A percentile compares a stretch with the other conserved stretches of the same genome.
Evolutionary conservation across 345 rosid species (phyloP).

Genomic region (Populus pruinosa): DNA sequence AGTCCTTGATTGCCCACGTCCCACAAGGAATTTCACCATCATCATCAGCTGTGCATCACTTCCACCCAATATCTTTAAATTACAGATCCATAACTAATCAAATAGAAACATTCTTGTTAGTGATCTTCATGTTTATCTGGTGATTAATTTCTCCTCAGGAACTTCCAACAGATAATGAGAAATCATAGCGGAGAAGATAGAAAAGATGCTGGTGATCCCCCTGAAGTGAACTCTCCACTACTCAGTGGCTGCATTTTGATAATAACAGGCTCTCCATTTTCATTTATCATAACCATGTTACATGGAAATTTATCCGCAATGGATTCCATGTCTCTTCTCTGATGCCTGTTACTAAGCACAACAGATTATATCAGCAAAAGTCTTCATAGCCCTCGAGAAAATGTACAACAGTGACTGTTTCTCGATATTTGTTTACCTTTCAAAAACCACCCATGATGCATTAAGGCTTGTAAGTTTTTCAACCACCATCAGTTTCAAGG

Average conservation of each 20-base stretch:
- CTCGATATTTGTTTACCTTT: constrained; percentile 22
- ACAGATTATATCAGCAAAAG: neutral
- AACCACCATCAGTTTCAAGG: constrained; percentile 24
- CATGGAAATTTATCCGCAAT: constrained; percentile 34
- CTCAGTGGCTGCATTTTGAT: constrained; percentile 22
- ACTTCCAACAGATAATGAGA: constrained; percentile 23
- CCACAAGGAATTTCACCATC: neutral
- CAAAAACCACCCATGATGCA: constrained; percentile 51
- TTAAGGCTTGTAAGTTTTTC: constrained; percentile 41
- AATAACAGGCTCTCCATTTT: constrained; percentile 33
- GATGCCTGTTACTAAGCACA: constrained; percentile 23
- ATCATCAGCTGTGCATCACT: neutral
- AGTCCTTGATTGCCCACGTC: neutral
- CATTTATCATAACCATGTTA: constrained; percentile 42
- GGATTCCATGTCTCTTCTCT: constrained; percentile 35
- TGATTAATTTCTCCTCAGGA: neutral
- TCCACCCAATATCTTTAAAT: neutral
- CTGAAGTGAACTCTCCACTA: constrained; percentile 14
- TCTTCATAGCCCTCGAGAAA: neutral
- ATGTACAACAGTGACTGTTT: neutral
- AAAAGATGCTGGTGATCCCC: constrained; percentile 23
- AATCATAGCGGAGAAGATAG: constrained; percentile 29
- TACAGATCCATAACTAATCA: neutral
- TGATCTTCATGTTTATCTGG: neutral
- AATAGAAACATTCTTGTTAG: neutral